Evolutionary conservation across 441 rosid genomes (phyloP), one percentile per base, ranked within the genome.

Genomic region (Caryocar brasiliense): DNA sequence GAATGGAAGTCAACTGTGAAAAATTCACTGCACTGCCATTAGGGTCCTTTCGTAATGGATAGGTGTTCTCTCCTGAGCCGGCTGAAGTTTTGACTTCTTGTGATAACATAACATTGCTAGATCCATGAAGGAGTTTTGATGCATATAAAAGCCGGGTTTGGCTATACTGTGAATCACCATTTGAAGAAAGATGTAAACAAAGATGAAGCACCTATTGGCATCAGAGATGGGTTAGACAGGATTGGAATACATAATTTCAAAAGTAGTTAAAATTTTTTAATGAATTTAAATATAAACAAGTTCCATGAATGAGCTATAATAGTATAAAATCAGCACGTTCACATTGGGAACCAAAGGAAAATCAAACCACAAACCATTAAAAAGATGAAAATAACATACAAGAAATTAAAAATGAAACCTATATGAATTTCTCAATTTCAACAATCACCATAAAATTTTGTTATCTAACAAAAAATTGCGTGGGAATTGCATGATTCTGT

Each of bases 131-230:
- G 36, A 42, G 21, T 36, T 26, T 47, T 59, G 66, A 58, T 29
- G 56, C 7, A 2, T 24, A 6, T 2, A 47, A 36, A 32, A 11
- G 51, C 46, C 59, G 71, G 36, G 66, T 59, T 41, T 51, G 58
- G 59, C 28, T 36, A 54, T 51, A 25, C 15, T 29, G 46, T 9
- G 74, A 68, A 41, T 66, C 63, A 21, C 56, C 47, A 34, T 67
- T 63, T 35, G 69, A 67, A 0, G 82, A 79, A 36, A 79, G 73
- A 47, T 58, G 63, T 11, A 76, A 56, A 56, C 51, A 29, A 51
- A 76, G 57, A 66, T 74, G 78, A 59, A 67, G 61, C 44, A 59
- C 71, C 85, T 76, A 61, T 10, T 15, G 17, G 47, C 42, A 66
- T 6, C n/a, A 55, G 7, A 57, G 0, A 20, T 3, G 8, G 17